Conservation (phyloP, 257 asterid genomes). For the Petunia axillaris region DNA sequence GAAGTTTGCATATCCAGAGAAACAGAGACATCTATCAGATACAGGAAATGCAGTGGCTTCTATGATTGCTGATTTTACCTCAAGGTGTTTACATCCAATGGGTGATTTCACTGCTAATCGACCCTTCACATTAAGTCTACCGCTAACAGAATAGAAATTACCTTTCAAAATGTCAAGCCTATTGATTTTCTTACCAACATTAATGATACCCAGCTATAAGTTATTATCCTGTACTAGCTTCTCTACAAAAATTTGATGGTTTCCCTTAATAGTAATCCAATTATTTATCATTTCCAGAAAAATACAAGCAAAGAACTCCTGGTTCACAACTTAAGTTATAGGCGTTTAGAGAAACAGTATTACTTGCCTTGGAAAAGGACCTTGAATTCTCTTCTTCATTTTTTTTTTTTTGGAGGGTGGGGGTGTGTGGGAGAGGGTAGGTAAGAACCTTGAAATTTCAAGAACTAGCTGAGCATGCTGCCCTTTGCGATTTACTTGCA, state of each 20-base stretch:
- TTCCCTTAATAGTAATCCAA: not conserved
- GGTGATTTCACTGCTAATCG: not conserved
- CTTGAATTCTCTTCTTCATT: too few species aligned
- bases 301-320: not conserved
- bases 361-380: conserved; percentile 7
- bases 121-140: not conserved
- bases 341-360: not conserved
- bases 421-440: too few species aligned
- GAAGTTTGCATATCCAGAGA: conserved; percentile 16
- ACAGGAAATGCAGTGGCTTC: not conserved
- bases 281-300: conserved; percentile 3
- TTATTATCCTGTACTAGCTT: conserved; percentile 1
- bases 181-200: conserved; percentile 7
- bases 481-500: not conserved
- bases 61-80: not conserved
- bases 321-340: not conserved
- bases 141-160: not conserved
- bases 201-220: not conserved
- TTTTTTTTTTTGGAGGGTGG: too few species aligned
- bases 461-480: not conserved
- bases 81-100: conserved; percentile 8
- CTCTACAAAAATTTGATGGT: conserved; percentile 7
- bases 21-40: not conserved
- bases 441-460: not conserved
- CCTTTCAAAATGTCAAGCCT: not conserved